A percentile compares a stretch with the other conserved stretches of the same genome.
These are phyloP conservation scores for Geranium brycei DNA, from an alignment of 345 rosid species.

Conservation along the genomic window DNA sequence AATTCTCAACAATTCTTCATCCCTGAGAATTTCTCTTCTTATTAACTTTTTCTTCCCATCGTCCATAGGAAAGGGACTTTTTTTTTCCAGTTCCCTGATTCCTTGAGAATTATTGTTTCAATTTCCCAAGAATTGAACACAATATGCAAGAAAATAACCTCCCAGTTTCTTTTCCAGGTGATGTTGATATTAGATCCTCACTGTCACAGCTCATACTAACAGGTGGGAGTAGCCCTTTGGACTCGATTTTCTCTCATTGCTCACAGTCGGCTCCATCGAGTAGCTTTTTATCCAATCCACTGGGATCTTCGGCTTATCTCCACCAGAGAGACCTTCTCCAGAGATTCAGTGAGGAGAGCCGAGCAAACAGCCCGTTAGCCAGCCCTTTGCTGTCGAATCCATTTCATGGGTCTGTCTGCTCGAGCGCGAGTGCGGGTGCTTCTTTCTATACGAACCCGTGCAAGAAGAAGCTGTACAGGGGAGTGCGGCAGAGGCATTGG, in stretches of 20 bases:
- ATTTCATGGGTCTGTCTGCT: slow-evolving; percentile 21
- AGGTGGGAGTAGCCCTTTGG: slow-evolving; percentile 66
- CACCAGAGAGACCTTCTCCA: slow-evolving; percentile 68
- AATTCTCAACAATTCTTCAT: neutral
- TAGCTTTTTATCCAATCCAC: slow-evolving; percentile 17
- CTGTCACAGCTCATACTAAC: slow-evolving; percentile 63
- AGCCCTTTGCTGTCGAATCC: slow-evolving; percentile 7
- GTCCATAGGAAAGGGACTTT: neutral
- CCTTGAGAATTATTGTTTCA: neutral
- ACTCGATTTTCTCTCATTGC: slow-evolving; percentile 69
- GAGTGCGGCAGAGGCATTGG: slow-evolving; percentile 98
- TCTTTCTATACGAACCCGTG: slow-evolving; percentile 13
- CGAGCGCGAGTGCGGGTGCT: slow-evolving; percentile 1
- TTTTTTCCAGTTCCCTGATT: neutral
- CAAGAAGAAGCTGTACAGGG: slow-evolving; percentile 83
- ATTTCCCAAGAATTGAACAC: neutral
- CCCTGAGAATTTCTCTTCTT: neutral
- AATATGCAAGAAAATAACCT: slow-evolving; percentile 28
- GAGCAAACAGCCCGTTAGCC: slow-evolving; percentile 8
- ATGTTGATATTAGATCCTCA: slow-evolving; percentile 36
- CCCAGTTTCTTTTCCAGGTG: slow-evolving; percentile 10
- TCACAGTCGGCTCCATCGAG: slow-evolving; percentile 14
- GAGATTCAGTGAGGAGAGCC: slow-evolving; percentile 45
- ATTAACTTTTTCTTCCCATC: neutral
- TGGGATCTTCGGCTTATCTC: slow-evolving; percentile 81